Evolutionary conservation across 2,329 filamentous ascomycete genomes (phyloP).

Genomic region (Cylindrodendrum hubeiense): DNA sequence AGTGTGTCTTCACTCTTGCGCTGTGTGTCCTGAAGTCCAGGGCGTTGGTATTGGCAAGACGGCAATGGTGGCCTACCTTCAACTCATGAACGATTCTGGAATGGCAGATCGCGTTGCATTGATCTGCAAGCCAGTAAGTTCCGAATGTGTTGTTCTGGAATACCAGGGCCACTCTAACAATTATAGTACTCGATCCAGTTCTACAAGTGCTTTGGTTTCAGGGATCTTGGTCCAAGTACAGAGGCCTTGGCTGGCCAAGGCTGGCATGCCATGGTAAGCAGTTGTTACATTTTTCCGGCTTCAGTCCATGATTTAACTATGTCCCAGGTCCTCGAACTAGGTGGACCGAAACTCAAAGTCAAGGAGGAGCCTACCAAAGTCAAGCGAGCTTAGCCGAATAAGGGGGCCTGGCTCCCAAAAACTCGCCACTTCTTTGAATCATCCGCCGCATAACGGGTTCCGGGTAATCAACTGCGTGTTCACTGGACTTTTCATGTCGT

Average conservation of each 20-base stretch:
- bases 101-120: conserved; percentile 80
- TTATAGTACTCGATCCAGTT: conserved; percentile 74
- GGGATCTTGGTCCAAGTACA: conserved; percentile 74
- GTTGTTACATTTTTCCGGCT: no score
- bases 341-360: conserved; percentile 40
- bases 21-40: conserved; percentile 81
- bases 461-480: neutral
- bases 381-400: conserved; percentile 24
- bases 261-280: conserved; percentile 84
- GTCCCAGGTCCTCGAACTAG: conserved; percentile 40
- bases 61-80: conserved; percentile 81
- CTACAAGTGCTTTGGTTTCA: conserved; percentile 83
- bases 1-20: conserved; percentile 85
- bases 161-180: conserved; percentile 14
- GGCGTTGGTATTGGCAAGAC: conserved; percentile 79
- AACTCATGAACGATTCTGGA: conserved; percentile 78
- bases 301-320: neutral
- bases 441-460: neutral
- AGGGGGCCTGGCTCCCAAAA: neutral
- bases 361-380: conserved; percentile 41
- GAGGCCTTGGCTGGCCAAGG: conserved; percentile 81
- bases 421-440: neutral
- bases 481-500: neutral
- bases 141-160: no score
- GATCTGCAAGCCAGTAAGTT: conserved; percentile 77